Conservation (phyloP, 2,329 filamentous ascomycete species). For the Malbranchea cinnamomea region DNA sequence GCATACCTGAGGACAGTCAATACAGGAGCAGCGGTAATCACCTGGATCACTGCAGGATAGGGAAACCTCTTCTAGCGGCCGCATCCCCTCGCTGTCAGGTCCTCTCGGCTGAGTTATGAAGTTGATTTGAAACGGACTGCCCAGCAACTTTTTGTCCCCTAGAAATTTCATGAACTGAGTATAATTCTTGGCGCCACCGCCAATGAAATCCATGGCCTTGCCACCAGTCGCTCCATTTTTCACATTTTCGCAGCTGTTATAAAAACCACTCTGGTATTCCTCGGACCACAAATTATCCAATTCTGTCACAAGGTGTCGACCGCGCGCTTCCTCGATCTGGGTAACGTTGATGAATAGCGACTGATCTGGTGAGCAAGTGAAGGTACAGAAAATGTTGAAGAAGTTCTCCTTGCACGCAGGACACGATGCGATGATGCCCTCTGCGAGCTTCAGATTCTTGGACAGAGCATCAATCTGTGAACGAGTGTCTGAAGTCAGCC, state of each 20-base stretch:
- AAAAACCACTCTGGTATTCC: constrained; percentile 75
- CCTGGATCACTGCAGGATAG: constrained; percentile 83
- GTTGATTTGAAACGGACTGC: constrained; percentile 97
- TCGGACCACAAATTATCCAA: constrained; percentile 79
- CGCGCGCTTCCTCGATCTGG: constrained; percentile 42
- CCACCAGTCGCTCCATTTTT: constrained; percentile 93
- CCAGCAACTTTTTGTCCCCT: constrained; percentile 75
- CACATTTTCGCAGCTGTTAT: constrained; percentile 95
- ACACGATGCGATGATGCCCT: constrained; percentile 79
- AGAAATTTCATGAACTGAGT: constrained; percentile 77
- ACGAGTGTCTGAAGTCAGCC: constrained; percentile 1
- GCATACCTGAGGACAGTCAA: constrained; percentile 81
- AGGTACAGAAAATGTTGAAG: constrained; percentile 95
- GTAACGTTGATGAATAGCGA: constrained; percentile 93
- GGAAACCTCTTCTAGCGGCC: constrained; percentile 52
- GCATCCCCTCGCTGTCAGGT: constrained; percentile 54
- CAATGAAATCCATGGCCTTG: constrained; percentile 89
- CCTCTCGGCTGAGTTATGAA: constrained; percentile 48
- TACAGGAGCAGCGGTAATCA: constrained; percentile 75
- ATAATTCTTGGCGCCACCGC: constrained; percentile 85
- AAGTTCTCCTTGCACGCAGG: constrained; percentile 98
- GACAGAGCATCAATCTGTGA: constrained; percentile 60
- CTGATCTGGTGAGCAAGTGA: constrained; percentile 94
- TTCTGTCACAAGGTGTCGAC: constrained; percentile 61
- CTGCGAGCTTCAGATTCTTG: constrained; percentile 72